These are phyloP conservation scores for Suillus brevipes DNA, from an alignment of 768 basidiomycete species.

Conservation along the genomic window DNA sequence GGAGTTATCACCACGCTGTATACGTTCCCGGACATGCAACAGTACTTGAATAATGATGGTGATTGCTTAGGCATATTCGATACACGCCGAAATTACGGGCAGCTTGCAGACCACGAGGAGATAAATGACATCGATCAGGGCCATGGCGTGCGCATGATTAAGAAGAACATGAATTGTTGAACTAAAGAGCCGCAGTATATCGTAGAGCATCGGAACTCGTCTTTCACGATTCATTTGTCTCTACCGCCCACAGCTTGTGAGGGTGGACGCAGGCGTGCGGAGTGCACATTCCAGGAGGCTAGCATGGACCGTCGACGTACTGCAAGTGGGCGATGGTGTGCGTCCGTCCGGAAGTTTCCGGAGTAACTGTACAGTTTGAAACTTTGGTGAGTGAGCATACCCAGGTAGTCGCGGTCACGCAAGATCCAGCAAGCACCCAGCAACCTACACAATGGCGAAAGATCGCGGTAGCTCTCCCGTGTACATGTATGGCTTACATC, in stretches of 20 bases:
- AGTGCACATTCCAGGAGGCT: neutral
- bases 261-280: neutral
- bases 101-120: no score
- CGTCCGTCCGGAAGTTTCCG: neutral
- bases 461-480: constrained; percentile 3
- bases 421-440: neutral
- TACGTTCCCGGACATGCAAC: no score
- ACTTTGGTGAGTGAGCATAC: constrained; percentile 1
- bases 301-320: neutral
- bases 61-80: no score
- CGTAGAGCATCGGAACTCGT: neutral
- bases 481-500: constrained; percentile 1
- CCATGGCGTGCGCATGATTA: no score
- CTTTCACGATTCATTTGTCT: neutral
- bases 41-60: no score
- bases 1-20: no score
- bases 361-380: constrained; percentile 4
- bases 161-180: neutral
- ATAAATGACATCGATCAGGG: no score
- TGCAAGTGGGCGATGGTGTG: neutral
- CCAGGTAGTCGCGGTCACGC: neutral
- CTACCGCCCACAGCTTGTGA: neutral
- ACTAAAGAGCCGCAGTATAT: neutral
- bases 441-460: constrained; percentile 4
- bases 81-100: no score